Base-by-base conservation (phyloP, 768 basidiomycete genomes). In the Panaeolus papilionaceus region DNA sequence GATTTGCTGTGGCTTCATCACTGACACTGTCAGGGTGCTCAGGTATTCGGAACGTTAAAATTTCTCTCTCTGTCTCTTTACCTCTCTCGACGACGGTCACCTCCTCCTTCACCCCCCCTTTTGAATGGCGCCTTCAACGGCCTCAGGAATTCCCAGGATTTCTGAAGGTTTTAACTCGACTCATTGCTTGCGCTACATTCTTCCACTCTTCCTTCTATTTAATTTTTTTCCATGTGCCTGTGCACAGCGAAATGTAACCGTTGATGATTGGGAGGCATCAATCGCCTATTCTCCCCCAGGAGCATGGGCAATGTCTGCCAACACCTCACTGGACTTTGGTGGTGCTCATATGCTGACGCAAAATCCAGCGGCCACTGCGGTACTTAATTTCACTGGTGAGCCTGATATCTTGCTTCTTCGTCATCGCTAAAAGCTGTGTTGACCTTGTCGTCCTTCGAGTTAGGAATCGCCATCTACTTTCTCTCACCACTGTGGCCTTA, bases 401-500 rank as follows among this genome's bases (percentile, higher is more conserved):
- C 69, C 11, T 64, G 16, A 23, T 14, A 26, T 61, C 26, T 23
- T 12, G 20, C 38, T 18, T 33, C 28, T 67, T 40, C 42, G 18
- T 39, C 37, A 38, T 49, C 63, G 39, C 39, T 39, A 44, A 61
- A 42, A n/a, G 33, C 62, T 63, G 66, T 51, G 33, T 39, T 61
- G 38, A 26, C 54, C 38, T 45, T 58, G 23, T 38, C 44, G 18
- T 37, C 12, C 37, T 67, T 67, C 42, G 10, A 54, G 51, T 58
- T 66, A 84, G 84, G 84, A 37, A 76, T 80, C 6, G 81, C 81
- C 0, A 75, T 86, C 18, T 84, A 82, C 61, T 83, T 81, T 67
- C 67, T 83, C 49, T 79, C 80, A 0, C 83, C 84, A 12, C 73
- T 79, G 7, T 86, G 83, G 84, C 84, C 84, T 16, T 85, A 83